Evolutionary conservation across 78 protist genomes (phyloP).

Genomic region (Dictyostelium firmibasis): DNA sequence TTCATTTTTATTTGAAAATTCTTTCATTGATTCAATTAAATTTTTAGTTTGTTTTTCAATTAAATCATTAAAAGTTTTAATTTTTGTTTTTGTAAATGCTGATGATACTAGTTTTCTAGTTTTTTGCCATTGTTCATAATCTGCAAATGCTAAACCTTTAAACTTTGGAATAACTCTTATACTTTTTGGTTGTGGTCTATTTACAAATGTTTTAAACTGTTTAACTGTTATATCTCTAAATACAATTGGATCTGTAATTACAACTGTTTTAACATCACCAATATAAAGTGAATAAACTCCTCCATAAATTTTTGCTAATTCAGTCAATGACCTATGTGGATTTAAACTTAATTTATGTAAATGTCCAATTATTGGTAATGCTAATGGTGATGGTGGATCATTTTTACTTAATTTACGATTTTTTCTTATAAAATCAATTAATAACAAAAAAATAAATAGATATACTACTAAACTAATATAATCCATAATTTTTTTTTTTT

Average conservation of each 20-base stretch:
- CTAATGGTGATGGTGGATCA: background rate
- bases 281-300: slow-evolving; percentile 15
- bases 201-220: background rate
- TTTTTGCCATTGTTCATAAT: background rate
- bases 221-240: background rate
- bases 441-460: background rate
- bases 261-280: slow-evolving; percentile 17
- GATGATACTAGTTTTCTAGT: slow-evolving; percentile 16
- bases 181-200: background rate
- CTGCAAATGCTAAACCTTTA: background rate
- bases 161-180: background rate
- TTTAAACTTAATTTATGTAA: background rate
- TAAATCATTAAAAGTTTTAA: background rate
- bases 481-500: background rate
- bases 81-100: slow-evolving; percentile 40
- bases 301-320: slow-evolving; percentile 8
- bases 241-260: background rate
- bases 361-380: background rate
- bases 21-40: background rate
- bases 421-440: background rate
- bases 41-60: background rate
- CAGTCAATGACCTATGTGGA: background rate
- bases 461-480: too few species aligned
- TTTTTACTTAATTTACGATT: background rate
- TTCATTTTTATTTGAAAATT: background rate